Evolutionary conservation across 305 asterid species (phyloP).

Genomic region (Fraxinus greggii): DNA sequence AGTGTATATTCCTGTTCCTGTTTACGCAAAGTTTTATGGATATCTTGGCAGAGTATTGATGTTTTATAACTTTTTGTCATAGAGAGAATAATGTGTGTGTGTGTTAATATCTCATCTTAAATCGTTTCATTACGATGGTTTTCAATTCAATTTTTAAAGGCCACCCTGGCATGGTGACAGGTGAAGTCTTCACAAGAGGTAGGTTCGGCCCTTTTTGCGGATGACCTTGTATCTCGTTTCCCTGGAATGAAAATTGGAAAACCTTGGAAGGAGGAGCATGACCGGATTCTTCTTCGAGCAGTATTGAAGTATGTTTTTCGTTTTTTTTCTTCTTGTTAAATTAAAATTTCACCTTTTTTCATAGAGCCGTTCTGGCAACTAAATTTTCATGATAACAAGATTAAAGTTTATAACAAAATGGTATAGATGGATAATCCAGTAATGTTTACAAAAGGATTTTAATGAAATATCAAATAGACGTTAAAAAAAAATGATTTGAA

Average conservation of each 20-base stretch:
- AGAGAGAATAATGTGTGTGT: constrained; percentile 12
- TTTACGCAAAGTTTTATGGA: constrained; percentile 8
- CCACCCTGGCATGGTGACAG: constrained; percentile 48
- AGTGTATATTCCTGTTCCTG: constrained; percentile 13
- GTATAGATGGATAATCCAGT: not conserved
- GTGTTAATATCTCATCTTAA: constrained; percentile 16
- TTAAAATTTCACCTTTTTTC: constrained; percentile 13
- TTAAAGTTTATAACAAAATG: constrained; percentile 11
- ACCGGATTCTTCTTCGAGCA: constrained; percentile 71
- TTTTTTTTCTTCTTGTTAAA: constrained; percentile 13
- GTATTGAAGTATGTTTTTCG: constrained; percentile 60
- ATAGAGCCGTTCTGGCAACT: not conserved
- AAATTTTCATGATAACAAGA: not conserved
- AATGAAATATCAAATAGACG: not conserved
- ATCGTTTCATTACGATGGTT: constrained; percentile 12
- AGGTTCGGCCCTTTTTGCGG: constrained; percentile 58
- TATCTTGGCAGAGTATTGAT: not conserved
- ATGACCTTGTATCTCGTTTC: constrained; percentile 62
- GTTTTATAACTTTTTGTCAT: constrained; percentile 8
- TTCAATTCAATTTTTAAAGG: constrained; percentile 22
- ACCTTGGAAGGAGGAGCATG: constrained; percentile 89
- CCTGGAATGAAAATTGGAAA: constrained; percentile 85
- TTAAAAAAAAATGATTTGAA: not conserved
- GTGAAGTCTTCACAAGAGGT: constrained; percentile 48
- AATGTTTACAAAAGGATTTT: not conserved